A percentile compares a stretch with the other conserved stretches of the same genome.
These are phyloP conservation scores for Capsicum baccatum DNA, from an alignment of 257 asterid species.

Conservation along the genomic window DNA sequence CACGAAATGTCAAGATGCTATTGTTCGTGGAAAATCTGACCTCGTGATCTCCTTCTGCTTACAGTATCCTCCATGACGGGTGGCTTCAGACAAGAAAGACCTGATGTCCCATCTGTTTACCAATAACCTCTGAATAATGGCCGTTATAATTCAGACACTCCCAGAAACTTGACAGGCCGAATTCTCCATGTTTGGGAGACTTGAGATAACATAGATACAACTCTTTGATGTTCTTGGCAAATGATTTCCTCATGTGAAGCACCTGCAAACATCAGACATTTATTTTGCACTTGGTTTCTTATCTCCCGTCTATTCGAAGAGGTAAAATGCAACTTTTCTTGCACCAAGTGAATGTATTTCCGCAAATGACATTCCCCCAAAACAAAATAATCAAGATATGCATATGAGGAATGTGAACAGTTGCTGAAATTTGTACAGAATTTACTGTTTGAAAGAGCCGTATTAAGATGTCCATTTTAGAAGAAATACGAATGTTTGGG, in stretches of 20 bases:
- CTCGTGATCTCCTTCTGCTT: background rate
- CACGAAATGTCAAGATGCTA: background rate
- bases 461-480: background rate
- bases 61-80: background rate
- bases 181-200: conserved; percentile 76
- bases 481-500: background rate
- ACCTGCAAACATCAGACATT: conserved; percentile 57
- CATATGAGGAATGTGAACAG: background rate
- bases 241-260: conserved; percentile 59
- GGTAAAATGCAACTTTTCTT: background rate
- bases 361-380: background rate
- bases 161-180: conserved; percentile 78
- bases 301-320: conserved; percentile 7
- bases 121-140: conserved; percentile 60
- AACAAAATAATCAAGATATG: conserved; percentile 13
- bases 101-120: conserved; percentile 45
- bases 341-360: background rate
- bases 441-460: background rate
- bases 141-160: conserved; percentile 75
- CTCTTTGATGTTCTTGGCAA: conserved; percentile 64
- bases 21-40: conserved; percentile 5
- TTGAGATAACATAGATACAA: conserved; percentile 61
- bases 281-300: conserved; percentile 31
- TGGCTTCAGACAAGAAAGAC: conserved; percentile 43
- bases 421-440: conserved; percentile 9